Evolutionary conservation across 1,139 yeast species (phyloP), one percentile per base, ranked within the genome.

Genomic region (Yamadazyma diospyri): DNA sequence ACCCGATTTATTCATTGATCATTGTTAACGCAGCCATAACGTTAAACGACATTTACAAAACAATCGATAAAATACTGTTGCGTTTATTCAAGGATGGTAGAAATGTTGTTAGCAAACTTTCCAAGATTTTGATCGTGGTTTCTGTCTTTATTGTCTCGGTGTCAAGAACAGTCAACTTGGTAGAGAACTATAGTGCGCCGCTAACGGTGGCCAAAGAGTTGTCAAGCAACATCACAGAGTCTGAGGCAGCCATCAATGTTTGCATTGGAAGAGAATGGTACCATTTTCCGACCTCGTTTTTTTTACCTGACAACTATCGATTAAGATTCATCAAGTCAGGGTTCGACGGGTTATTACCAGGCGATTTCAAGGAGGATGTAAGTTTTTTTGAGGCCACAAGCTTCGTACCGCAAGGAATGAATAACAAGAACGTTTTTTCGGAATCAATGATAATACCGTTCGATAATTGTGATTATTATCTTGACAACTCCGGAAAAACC

Each of bases 211-310:
- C 43, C 5, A 33, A 40, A 30, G 21, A 27, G 15, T 24, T 29
- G 15, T 5, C 24, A 16, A 14, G 2, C 16, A 14, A 7, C 4
- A 5, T 9, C 11, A 4, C 27, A 3, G 23, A n/a, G 16, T 3
- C 13, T 16, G n/a, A 11, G 57, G 15, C 27, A 26, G 63, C 65
- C 4, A n/a, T 12, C n/a, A 81, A 77, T 44, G 81, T 89, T 0
- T 92, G 97, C 54, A 70, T 85, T 15, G 97, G 96, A 2, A 74
- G 95, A 39, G 97, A 92, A 59, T 89, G 97, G 97, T 87, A 87
- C 50, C 85, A 92, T 50, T 89, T 66, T 59, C 97, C 97, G 9
- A 79, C 84, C 1, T 88, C 97, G 0, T 83, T 88, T 53, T 85
- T 88, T 51, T 61, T 89, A 16, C 81, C 84, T 2, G 61, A 64